phyloP scores from a whole-genome alignment of 176 grass and related monocot species.

The Saccharum officinarum region DNA sequence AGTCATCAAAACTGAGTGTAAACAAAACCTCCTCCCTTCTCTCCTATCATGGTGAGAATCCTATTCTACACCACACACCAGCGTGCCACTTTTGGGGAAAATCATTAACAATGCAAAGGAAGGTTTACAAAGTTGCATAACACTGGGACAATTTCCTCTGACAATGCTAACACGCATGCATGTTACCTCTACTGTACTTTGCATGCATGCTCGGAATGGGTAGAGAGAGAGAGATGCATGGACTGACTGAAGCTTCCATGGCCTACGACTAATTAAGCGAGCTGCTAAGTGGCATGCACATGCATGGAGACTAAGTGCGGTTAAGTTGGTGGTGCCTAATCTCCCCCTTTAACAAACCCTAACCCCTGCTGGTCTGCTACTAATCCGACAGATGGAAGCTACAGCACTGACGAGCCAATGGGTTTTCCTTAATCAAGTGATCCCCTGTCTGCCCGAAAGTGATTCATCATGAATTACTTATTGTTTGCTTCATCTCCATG shows the following conservation, averaged over 20 bases:
- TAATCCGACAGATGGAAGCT: constrained; percentile 9
- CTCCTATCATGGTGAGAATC: constrained; percentile 39
- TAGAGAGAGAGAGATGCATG: background rate
- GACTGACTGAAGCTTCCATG: constrained; percentile 39
- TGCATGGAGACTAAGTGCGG: constrained; percentile 30
- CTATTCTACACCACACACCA: constrained; percentile 43
- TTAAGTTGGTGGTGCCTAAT: constrained; percentile 23
- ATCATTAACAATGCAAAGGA: constrained; percentile 42
- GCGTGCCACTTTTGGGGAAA: constrained; percentile 22
- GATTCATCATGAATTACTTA: constrained; percentile 40
- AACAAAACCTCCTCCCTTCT: constrained; percentile 22
- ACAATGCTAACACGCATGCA: constrained; percentile 34
- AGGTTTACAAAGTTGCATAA: constrained; percentile 25
- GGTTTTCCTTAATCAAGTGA: constrained; percentile 27
- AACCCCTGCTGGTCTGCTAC: background rate
- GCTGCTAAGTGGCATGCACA: constrained; percentile 29
- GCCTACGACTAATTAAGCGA: background rate
- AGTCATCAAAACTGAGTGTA: constrained; percentile 40
- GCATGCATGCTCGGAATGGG: constrained; percentile 10
- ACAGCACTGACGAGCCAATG: constrained; percentile 26
- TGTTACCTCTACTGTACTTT: constrained; percentile 37
- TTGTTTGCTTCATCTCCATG: constrained; percentile 21
- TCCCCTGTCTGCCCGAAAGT: constrained; percentile 29
- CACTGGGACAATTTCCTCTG: constrained; percentile 18
- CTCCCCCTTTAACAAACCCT: constrained; percentile 31